A percentile compares a stretch with the other conserved stretches of the same genome.
These are phyloP conservation scores for Naematelia encephala DNA, from an alignment of 768 basidiomycete genomes.

Conservation along the genomic window DNA sequence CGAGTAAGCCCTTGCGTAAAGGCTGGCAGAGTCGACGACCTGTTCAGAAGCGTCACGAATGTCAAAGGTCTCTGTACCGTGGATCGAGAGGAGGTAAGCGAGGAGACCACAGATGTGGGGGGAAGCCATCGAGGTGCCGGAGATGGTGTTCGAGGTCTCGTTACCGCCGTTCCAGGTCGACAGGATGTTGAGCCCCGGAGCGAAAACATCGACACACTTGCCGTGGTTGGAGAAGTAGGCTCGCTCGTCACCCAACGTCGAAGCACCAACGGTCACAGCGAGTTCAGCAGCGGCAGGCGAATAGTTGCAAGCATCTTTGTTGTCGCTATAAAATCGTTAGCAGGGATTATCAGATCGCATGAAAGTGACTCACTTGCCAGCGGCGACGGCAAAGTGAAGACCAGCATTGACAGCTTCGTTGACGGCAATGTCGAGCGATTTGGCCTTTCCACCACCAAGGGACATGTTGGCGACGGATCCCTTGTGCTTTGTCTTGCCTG, in stretches of 20 bases:
- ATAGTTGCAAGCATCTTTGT: constrained; percentile 84
- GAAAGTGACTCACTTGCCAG: constrained; percentile 57
- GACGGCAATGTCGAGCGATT: constrained; percentile 76
- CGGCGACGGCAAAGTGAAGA: constrained; percentile 95
- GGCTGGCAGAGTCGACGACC: constrained; percentile 23
- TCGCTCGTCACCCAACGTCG: constrained; percentile 52
- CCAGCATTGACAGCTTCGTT: constrained; percentile 77
- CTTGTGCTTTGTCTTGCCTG: constrained; percentile 79
- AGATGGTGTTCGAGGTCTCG: constrained; percentile 65
- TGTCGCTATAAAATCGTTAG: constrained; percentile 60
- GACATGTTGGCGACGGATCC: constrained; percentile 82
- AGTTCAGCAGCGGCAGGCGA: constrained; percentile 86
- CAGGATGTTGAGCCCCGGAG: constrained; percentile 82
- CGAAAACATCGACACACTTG: constrained; percentile 86
- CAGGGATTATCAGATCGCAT: constrained; percentile 6
- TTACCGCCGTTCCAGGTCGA: constrained; percentile 75
- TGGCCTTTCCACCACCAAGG: constrained; percentile 91
- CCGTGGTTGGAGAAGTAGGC: constrained; percentile 82
- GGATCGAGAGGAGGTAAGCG: constrained; percentile 87
- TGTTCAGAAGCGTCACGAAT: constrained; percentile 2
- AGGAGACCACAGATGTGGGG: constrained; percentile 78
- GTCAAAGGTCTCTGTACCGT: constrained; percentile 58
- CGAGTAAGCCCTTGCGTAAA: constrained; percentile 52
- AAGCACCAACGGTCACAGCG: constrained; percentile 90
- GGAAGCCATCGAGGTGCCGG: constrained; percentile 68